Conservation (phyloP, 371 early-diverging fungal genomes). For the Mucor velutinosus region DNA sequence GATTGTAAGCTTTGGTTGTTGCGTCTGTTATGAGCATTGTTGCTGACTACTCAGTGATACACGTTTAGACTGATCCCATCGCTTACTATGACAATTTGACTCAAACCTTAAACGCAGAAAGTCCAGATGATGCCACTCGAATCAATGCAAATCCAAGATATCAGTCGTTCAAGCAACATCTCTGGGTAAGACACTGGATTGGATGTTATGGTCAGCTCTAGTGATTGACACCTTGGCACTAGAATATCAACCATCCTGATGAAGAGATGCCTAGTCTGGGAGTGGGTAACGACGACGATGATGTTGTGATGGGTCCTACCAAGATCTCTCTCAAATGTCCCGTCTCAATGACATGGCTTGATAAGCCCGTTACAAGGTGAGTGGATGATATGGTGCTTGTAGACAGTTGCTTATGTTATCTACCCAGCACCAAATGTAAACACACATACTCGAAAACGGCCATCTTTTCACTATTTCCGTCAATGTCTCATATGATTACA, state of each 20-base stretch:
- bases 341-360: slow-evolving; percentile 38
- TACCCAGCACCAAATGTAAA: slow-evolving; percentile 33
- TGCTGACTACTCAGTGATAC: too few species aligned
- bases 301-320: slow-evolving; percentile 37
- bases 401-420: neutral
- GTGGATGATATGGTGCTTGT: neutral
- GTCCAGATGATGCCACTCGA: slow-evolving; percentile 4
- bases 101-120: neutral
- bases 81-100: slow-evolving; percentile 1
- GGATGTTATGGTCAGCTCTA: neutral
- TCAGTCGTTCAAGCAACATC: slow-evolving; percentile 13
- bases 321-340: slow-evolving; percentile 44
- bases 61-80: slow-evolving; percentile 15
- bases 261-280: slow-evolving; percentile 32
- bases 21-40: neutral
- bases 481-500: neutral
- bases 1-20: neutral
- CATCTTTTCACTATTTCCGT: slow-evolving; percentile 18
- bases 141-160: slow-evolving; percentile 7
- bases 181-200: slow-evolving; percentile 22
- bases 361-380: slow-evolving; percentile 36
- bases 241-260: slow-evolving; percentile 43
- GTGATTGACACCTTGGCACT: neutral
- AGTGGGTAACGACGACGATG: slow-evolving; percentile 26
- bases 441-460: slow-evolving; percentile 40